Evolutionary conservation across 2,329 filamentous ascomycete species (phyloP).

Genomic region (Fonsecaea multimorphosa): DNA sequence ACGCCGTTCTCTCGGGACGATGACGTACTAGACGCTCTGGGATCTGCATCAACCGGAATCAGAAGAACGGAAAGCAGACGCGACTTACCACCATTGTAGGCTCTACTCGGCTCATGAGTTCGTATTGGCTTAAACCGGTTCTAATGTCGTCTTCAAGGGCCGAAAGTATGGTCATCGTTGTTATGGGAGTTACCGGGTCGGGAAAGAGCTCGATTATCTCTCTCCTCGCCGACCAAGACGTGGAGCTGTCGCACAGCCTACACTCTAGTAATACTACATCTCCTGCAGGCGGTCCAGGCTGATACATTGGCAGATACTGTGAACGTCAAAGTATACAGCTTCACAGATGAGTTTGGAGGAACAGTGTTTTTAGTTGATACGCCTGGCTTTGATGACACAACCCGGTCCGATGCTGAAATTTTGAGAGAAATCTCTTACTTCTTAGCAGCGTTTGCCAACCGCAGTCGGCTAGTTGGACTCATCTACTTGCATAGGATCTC

Average conservation of each 20-base stretch:
- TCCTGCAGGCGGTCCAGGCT: no score
- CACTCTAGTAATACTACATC: conserved; percentile 5
- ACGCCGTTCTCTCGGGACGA: no score
- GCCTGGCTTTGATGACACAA: conserved; percentile 34
- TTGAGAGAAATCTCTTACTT: conserved; percentile 26
- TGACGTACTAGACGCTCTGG: no score
- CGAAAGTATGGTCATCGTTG: background rate
- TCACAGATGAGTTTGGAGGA: background rate
- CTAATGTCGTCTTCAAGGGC: background rate
- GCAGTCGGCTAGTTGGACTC: conserved; percentile 18
- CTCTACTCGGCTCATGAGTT: background rate
- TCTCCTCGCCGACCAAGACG: background rate
- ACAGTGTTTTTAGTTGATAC: conserved; percentile 26
- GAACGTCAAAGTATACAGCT: conserved; percentile 1
- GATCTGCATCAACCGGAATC: no score
- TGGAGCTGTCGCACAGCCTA: conserved; percentile 1
- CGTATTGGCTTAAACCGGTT: no score
- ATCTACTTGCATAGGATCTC: conserved; percentile 34
- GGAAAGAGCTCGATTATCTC: conserved; percentile 32
- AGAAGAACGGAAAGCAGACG: no score
- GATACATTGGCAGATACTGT: background rate
- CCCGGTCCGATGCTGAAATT: conserved; percentile 17
- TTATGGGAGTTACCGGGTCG: conserved; percentile 31
- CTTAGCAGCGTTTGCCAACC: background rate
- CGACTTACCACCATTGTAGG: no score